These are phyloP conservation scores for Cercis canadensis DNA, from an alignment of 306 rosid genomes.

Conservation along the genomic window DNA sequence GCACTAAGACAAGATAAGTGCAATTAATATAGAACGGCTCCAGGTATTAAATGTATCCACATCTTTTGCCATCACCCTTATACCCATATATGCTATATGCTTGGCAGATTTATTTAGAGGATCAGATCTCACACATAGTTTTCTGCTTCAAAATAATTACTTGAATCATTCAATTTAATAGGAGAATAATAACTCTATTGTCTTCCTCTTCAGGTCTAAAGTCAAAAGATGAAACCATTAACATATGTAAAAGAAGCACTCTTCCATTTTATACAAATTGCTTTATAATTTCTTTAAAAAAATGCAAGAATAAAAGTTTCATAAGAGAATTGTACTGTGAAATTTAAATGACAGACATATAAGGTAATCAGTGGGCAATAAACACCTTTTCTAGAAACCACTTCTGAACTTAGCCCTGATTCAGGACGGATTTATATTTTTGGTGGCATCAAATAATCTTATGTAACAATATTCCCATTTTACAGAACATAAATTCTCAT, in stretches of 20 bases:
- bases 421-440: not conserved
- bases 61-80: not conserved
- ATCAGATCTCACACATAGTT: slow-evolving; percentile 3
- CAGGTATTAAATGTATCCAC: not conserved
- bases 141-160: slow-evolving; percentile 7
- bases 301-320: not conserved
- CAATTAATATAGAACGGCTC: not conserved
- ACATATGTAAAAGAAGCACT: slow-evolving; percentile 27
- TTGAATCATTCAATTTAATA: slow-evolving; percentile 1
- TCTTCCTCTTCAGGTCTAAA: slow-evolving; percentile 19
- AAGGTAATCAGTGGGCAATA: not conserved
- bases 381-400: not conserved
- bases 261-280: not conserved
- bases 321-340: not conserved
- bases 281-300: not conserved
- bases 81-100: not conserved
- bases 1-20: slow-evolving; percentile 8
- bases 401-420: not conserved
- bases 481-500: not conserved
- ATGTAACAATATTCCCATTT: not conserved
- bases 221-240: slow-evolving; percentile 13
- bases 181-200: not conserved
- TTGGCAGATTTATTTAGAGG: not conserved
- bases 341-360: not conserved
- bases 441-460: not conserved